Conservation (phyloP, 495 filamentous ascomycete species). For the Collariella sp. region DNA sequence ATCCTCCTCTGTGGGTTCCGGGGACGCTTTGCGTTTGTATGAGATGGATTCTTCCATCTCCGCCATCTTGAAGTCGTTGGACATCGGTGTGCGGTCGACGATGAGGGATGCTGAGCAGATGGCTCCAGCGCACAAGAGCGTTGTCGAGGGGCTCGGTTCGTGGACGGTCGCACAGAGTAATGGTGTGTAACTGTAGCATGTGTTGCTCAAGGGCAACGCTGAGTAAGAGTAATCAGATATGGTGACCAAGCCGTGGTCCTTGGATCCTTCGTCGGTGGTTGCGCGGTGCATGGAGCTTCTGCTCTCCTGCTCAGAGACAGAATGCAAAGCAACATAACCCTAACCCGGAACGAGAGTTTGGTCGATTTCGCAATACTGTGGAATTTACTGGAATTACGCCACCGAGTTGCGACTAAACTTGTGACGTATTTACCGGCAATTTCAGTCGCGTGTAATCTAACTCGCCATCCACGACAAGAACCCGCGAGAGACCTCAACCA, state of each 20-base stretch:
- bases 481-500: no score
- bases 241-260: no score
- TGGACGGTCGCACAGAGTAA: no score
- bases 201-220: no score
- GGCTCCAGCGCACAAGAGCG: not conserved
- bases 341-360: slow-evolving; percentile 5
- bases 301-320: no score
- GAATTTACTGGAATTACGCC: slow-evolving; percentile 7
- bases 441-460: slow-evolving; percentile 8
- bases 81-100: not conserved
- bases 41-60: slow-evolving; percentile 1
- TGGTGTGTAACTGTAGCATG: no score
- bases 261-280: no score
- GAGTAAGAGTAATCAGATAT: no score
- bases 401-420: not conserved
- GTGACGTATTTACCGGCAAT: slow-evolving; percentile 8
- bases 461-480: not conserved
- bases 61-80: not conserved
- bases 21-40: slow-evolving; percentile 23
- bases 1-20: slow-evolving; percentile 8
- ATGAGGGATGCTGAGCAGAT: not conserved
- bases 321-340: no score
- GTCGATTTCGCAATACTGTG: not conserved
- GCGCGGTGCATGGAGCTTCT: not conserved
- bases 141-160: no score